These are phyloP conservation scores for Auriscalpium microsporum DNA, from an alignment of 768 basidiomycete species.

Conservation along the genomic window DNA sequence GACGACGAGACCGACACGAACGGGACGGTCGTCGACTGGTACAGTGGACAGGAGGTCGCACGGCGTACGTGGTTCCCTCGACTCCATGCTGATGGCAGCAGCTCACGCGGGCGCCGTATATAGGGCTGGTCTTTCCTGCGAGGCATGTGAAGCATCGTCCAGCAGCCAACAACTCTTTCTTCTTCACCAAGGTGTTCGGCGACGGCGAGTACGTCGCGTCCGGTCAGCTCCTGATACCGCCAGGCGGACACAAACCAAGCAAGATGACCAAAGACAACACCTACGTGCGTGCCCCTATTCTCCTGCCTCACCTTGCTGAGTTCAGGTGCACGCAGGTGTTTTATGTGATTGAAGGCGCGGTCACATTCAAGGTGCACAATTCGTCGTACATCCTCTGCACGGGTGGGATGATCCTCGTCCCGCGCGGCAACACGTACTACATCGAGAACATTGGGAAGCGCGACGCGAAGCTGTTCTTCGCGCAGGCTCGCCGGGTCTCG, in stretches of 20 bases:
- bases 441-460: conserved; percentile 82
- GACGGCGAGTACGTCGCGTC: conserved; percentile 90
- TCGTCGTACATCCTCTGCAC: conserved; percentile 69
- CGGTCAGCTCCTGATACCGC: conserved; percentile 78
- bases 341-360: conserved; percentile 81
- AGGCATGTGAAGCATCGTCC: conserved; percentile 54
- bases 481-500: conserved; percentile 63
- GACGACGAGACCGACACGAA: conserved; percentile 66
- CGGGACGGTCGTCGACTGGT: conserved; percentile 63
- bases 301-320: conserved; percentile 18
- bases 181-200: conserved; percentile 85
- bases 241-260: conserved; percentile 70
- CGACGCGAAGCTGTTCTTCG: conserved; percentile 82
- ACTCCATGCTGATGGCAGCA: not conserved
- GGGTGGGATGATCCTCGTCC: conserved; percentile 85
- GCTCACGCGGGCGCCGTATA: not conserved
- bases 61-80: conserved; percentile 49
- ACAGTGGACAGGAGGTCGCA: conserved; percentile 47
- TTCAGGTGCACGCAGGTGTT: conserved; percentile 41
- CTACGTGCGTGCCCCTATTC: conserved; percentile 47
- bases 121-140: conserved; percentile 75
- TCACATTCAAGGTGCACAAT: conserved; percentile 77
- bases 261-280: conserved; percentile 93
- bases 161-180: conserved; percentile 62
- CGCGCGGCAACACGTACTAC: conserved; percentile 89